Evolutionary conservation across 768 basidiomycete species (phyloP).

Genomic region (Agaricus subrufescens): DNA sequence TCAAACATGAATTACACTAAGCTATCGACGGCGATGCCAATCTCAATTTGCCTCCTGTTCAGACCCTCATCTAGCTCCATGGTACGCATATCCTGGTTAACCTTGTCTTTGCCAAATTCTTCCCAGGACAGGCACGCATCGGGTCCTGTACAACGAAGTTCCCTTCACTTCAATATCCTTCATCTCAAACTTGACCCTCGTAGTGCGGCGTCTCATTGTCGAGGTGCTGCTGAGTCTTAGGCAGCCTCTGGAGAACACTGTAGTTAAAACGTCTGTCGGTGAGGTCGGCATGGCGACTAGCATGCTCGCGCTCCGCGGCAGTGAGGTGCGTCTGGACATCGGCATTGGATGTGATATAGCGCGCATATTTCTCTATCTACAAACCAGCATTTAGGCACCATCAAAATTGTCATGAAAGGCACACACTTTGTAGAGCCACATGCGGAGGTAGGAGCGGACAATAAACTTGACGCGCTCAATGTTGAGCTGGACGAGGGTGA

Average conservation of each 20-base stretch:
- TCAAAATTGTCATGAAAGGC: too few relatives aligned
- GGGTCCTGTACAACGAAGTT: too few relatives aligned
- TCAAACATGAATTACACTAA: too few relatives aligned
- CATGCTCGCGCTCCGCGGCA: slow-evolving; percentile 79
- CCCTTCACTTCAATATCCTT: too few relatives aligned
- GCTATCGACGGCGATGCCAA: too few relatives aligned
- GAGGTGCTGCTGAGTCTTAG: slow-evolving; percentile 68
- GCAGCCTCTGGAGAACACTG: slow-evolving; percentile 82
- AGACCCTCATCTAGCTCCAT: too few relatives aligned
- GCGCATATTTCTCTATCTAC: slow-evolving; percentile 86
- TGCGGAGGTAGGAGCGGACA: slow-evolving; percentile 84
- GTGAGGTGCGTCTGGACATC: slow-evolving; percentile 77
- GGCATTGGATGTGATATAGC: slow-evolving; percentile 67
- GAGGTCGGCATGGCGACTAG: slow-evolving; percentile 69
- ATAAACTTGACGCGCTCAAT: slow-evolving; percentile 93
- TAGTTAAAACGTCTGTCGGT: slow-evolving; percentile 73
- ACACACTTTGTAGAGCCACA: slow-evolving; percentile 80
- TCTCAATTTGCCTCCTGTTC: too few relatives aligned
- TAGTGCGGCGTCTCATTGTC: slow-evolving; percentile 65
- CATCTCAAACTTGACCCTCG: too few relatives aligned
- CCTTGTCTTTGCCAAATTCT: too few relatives aligned
- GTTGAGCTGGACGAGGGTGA: slow-evolving; percentile 92
- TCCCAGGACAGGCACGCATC: too few relatives aligned
- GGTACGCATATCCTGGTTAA: too few relatives aligned
- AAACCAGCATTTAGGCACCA: neutral